These are phyloP conservation scores for Diaporthe batatas DNA, from an alignment of 2,329 filamentous ascomycete genomes.

Conservation along the genomic window DNA sequence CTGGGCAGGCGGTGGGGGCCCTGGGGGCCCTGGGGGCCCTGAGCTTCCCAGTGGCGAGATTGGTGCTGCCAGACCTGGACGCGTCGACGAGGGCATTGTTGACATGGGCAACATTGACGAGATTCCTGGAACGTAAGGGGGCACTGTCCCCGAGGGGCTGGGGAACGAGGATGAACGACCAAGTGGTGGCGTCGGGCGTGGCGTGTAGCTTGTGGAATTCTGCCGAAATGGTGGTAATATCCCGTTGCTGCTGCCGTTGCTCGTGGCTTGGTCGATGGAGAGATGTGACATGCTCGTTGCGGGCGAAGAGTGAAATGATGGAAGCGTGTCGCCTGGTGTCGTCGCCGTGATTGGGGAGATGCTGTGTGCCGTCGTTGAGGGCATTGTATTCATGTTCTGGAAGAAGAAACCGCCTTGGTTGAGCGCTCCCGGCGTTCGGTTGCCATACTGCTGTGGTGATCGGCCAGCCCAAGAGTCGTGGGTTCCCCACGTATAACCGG, in stretches of 20 bases:
- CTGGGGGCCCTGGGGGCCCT: constrained; percentile 19
- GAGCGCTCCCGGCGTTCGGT: constrained; percentile 35
- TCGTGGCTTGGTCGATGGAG: constrained; percentile 40
- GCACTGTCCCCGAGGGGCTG: constrained; percentile 38
- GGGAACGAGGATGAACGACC: constrained; percentile 41
- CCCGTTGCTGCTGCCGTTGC: constrained; percentile 38
- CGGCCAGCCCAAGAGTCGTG: constrained; percentile 41
- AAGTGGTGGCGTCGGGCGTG: constrained; percentile 41
- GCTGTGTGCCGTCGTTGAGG: constrained; percentile 40
- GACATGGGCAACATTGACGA: constrained; percentile 42
- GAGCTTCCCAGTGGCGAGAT: constrained; percentile 40
- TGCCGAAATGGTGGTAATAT: constrained; percentile 42
- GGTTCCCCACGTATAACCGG: constrained; percentile 41
- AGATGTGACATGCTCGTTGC: constrained; percentile 43
- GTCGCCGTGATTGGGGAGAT: constrained; percentile 42
- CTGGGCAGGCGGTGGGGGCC: constrained; percentile 14
- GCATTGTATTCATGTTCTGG: constrained; percentile 40
- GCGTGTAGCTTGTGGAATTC: constrained; percentile 36
- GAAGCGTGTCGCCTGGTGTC: constrained; percentile 41
- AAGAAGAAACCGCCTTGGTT: constrained; percentile 41
- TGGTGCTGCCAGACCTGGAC: constrained; percentile 62
- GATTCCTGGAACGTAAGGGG: constrained; percentile 41
- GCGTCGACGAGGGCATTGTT: constrained; percentile 36
- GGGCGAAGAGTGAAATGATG: constrained; percentile 42
- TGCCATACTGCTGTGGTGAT: constrained; percentile 40